These are phyloP conservation scores for Sugiyamaella japonica DNA, from an alignment of 1,139 yeast species.

Conservation along the genomic window DNA sequence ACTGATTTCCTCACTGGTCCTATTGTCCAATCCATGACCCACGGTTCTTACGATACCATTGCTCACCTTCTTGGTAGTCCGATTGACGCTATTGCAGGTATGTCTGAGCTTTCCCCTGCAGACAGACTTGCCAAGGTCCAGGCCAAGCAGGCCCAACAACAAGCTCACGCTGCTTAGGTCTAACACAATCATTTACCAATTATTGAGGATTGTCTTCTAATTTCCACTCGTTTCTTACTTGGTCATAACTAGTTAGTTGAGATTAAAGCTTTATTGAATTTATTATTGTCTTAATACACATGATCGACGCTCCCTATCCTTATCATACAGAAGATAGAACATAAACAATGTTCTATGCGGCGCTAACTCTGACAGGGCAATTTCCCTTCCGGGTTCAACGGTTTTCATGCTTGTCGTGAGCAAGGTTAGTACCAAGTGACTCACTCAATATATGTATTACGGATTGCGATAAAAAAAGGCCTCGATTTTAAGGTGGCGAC, in stretches of 20 bases:
- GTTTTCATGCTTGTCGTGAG: background rate
- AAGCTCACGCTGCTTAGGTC: too few species aligned
- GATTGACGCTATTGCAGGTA: constrained; percentile 14
- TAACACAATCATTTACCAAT: too few species aligned
- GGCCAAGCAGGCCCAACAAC: background rate
- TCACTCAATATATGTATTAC: background rate
- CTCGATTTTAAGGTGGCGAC: background rate
- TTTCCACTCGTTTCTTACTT: too few species aligned
- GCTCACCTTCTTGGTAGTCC: constrained; percentile 21
- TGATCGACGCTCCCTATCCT: too few species aligned
- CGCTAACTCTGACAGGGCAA: background rate
- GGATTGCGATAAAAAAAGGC: too few species aligned
- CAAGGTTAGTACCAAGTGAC: constrained; percentile 1
- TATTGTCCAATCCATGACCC: constrained; percentile 24
- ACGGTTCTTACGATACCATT: constrained; percentile 22
- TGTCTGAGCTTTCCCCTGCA: constrained; percentile 10
- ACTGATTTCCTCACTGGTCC: constrained; percentile 23
- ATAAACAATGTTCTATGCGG: background rate
- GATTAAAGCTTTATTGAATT: too few species aligned
- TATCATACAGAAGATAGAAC: background rate
- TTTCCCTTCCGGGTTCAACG: background rate
- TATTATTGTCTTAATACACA: too few species aligned
- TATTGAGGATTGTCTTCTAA: too few species aligned
- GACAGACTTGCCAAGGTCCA: constrained; percentile 2
- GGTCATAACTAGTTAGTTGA: too few species aligned